These are phyloP conservation scores for Penicillium occitanis DNA, from an alignment of 2,329 filamentous ascomycete genomes.

Conservation along the genomic window DNA sequence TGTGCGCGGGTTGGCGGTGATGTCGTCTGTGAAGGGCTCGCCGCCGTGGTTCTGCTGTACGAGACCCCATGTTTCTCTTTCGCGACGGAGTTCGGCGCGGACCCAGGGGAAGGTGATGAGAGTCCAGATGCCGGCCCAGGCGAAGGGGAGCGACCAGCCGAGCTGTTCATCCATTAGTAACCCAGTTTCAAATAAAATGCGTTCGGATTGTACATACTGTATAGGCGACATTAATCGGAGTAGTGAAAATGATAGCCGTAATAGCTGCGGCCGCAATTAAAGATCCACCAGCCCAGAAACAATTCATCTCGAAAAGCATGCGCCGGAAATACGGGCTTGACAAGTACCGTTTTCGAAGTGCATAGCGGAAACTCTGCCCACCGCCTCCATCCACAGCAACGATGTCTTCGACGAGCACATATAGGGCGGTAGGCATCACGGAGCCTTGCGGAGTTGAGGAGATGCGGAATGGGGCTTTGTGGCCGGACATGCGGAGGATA, in stretches of 20 bases:
- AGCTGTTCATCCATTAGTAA: slow-evolving; percentile 27
- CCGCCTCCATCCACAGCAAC: slow-evolving; percentile 66
- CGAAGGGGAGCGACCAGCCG: slow-evolving; percentile 46
- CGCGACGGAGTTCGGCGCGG: slow-evolving; percentile 45
- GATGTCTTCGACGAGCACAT: slow-evolving; percentile 67
- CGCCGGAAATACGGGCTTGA: slow-evolving; percentile 55
- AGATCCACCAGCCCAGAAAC: slow-evolving; percentile 57
- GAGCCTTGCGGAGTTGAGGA: slow-evolving; percentile 63
- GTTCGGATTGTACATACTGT: slow-evolving; percentile 32
- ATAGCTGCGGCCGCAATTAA: slow-evolving; percentile 50
- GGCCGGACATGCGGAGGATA: slow-evolving; percentile 43
- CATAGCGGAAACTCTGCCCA: slow-evolving; percentile 54
- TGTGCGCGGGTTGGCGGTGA: slow-evolving; percentile 37
- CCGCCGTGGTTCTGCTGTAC: slow-evolving; percentile 34
- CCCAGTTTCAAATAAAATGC: not conserved
- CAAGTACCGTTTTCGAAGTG: slow-evolving; percentile 53
- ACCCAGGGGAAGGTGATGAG: slow-evolving; percentile 50
- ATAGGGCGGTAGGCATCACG: slow-evolving; percentile 59
- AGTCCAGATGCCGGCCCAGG: slow-evolving; percentile 46
- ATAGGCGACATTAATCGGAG: slow-evolving; percentile 51
- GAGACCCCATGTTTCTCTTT: slow-evolving; percentile 44
- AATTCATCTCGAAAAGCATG: slow-evolving; percentile 56
- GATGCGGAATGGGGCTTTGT: slow-evolving; percentile 60
- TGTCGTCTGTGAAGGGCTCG: slow-evolving; percentile 40
- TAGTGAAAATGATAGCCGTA: slow-evolving; percentile 52